A percentile compares a stretch with the other conserved stretches of the same genome.
Evolutionary conservation across 208 protist genomes (phyloP).

Genomic region (Giardia duodenalis): DNA sequence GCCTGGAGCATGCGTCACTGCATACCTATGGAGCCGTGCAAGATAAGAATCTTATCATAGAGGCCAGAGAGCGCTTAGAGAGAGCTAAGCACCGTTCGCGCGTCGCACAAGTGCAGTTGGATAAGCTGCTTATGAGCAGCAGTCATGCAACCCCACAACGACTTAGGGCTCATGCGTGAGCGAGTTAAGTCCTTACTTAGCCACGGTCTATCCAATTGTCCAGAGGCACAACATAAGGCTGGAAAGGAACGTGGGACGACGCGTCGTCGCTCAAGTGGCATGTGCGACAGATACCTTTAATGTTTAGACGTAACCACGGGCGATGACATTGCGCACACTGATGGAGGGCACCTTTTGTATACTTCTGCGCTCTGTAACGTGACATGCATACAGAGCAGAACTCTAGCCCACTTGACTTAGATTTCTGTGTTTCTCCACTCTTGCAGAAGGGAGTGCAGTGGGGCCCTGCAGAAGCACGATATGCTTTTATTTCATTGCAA

Average conservation of each 20-base stretch:
- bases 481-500: constrained; percentile 17
- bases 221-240: background rate
- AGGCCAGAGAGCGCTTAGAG: no score
- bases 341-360: background rate
- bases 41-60: no score
- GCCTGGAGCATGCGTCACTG: no score
- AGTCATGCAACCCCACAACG: no score
- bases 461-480: background rate
- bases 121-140: no score
- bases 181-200: no score
- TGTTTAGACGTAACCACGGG: constrained; percentile 22
- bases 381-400: constrained; percentile 28
- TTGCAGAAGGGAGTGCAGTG: background rate
- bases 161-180: no score
- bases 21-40: no score
- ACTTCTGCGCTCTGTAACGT: constrained; percentile 8
- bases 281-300: background rate
- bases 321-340: constrained; percentile 8
- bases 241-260: background rate
- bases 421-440: background rate
- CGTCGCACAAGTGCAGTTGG: no score
- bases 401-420: background rate
- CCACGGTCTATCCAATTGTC: background rate
- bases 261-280: background rate
- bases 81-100: no score